Evolutionary conservation across 306 rosid genomes (phyloP), one percentile per base, ranked within the genome.

Genomic region (Trifolium repens): DNA sequence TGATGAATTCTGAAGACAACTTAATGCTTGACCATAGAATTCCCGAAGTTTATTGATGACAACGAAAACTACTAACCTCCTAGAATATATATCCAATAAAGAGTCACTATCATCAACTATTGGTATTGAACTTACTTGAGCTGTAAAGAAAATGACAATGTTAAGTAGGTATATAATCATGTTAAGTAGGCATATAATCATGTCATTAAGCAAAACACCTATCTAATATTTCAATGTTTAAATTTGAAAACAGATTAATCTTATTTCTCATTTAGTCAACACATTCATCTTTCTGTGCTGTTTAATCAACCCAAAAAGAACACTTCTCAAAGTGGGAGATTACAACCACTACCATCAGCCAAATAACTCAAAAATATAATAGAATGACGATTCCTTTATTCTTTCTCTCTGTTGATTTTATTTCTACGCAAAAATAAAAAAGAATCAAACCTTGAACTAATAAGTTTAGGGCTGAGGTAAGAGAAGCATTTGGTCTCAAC

Each of bases 61-160:
- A 27, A 71, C 67, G 75, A 54, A 76, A 59, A 71, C 52, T 73
- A 91, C 97, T 82, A 81, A 96, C 99, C 98, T 96, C 69, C 99
- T 97, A 82, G 97, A 90, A 87, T 96, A 96, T 83, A 96, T 86
- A 86, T 96, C 99, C 76, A 96, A 80, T 75, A 96, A 87, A 4
- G 98, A 90, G 84, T 90, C 96, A 60, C 75, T 90, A 57, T 96
- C 99, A 83, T 92, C 99, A 75, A 96, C 99, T 63, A 96, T 84
- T 17, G 99, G 99, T 83, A 96, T 82, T 61, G 99, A 89, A 85
- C 99, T 96, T 80, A 92, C 96, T 92, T 87, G 93, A 73, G 94
- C 98, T 93, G 88, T 88, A 82, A 83, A 84, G 72, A 54, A 78
- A 71, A 72, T 24, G 62, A 9, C 54, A 62, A 73, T 30, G 57